phyloP scores from a whole-genome alignment of 176 grass and related monocot species.

The Musa schizocarpa region DNA sequence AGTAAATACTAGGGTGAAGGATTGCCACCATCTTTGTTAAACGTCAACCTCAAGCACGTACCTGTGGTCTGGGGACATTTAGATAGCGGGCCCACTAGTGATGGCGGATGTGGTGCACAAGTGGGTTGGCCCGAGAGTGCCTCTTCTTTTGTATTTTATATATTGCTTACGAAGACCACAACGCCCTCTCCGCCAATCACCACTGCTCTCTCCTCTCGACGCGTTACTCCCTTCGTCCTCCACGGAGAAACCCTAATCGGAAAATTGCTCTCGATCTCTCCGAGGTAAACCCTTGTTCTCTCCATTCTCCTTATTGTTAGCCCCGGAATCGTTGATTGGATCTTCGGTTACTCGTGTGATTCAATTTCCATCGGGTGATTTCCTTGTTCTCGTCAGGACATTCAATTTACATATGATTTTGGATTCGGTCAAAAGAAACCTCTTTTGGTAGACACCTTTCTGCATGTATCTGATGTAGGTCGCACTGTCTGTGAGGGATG shows the following conservation, averaged over 20 bases:
- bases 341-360: neutral
- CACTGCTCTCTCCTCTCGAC: neutral
- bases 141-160: neutral
- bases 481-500: neutral
- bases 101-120: too few relatives aligned
- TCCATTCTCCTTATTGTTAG: neutral
- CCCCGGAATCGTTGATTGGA: neutral
- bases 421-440: neutral
- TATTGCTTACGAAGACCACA: neutral
- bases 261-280: neutral
- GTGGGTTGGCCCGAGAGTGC: accelerated
- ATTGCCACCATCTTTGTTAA: too few relatives aligned
- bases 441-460: neutral
- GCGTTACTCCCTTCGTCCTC: neutral
- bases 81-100: too few relatives aligned
- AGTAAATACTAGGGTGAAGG: too few relatives aligned
- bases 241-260: conserved; percentile 11
- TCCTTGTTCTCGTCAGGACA: neutral
- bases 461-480: neutral
- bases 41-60: too few relatives aligned
- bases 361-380: neutral
- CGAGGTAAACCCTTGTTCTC: neutral
- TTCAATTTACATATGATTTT: neutral
- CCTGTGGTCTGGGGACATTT: too few relatives aligned
- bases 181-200: neutral